A percentile compares a stretch with the other conserved stretches of the same genome.
These are phyloP conservation scores for Allantophomopsis cytisporea DNA, from an alignment of 2,329 filamentous ascomycete species.

Conservation along the genomic window DNA sequence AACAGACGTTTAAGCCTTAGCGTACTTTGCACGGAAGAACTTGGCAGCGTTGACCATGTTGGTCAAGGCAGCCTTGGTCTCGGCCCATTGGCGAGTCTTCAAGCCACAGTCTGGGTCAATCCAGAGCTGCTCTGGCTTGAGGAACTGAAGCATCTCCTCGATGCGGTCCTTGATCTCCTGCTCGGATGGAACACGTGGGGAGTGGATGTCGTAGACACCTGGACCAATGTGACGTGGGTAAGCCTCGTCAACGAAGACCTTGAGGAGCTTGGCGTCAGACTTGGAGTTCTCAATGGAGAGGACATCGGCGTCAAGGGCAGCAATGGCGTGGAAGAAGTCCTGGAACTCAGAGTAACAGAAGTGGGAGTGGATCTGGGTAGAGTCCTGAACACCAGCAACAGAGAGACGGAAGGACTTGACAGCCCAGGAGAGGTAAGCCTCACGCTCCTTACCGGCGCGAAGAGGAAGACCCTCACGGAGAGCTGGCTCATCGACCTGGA, in stretches of 20 bases:
- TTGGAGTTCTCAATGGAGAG: conserved; percentile 99
- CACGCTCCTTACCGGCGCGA: conserved; percentile 83
- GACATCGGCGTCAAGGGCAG: conserved; percentile 93
- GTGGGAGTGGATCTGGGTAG: conserved; percentile 98
- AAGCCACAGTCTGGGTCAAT: conserved; percentile 99
- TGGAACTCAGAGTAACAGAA: conserved; percentile 99
- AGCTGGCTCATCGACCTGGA: conserved; percentile 98
- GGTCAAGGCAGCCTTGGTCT: conserved; percentile 90
- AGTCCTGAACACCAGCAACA: conserved; percentile 84
- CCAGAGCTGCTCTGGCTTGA: conserved; percentile 98
- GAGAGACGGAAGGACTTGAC: conserved; percentile 97
- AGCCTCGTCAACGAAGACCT: conserved; percentile 94
- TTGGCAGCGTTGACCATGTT: conserved; percentile 99
- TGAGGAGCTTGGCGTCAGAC: conserved; percentile 97
- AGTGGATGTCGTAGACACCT: conserved; percentile 99
- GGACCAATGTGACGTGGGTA: conserved; percentile 98
- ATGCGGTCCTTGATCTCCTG: conserved; percentile 98
- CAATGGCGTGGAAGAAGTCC: conserved; percentile 99
- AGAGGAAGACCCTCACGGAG: conserved; percentile 99
- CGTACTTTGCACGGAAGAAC: conserved; percentile 84
- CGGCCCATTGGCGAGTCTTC: conserved; percentile 97
- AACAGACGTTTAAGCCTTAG: conserved; percentile 32
- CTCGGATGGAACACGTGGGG: conserved; percentile 89
- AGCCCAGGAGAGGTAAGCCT: conserved; percentile 94
- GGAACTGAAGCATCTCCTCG: conserved; percentile 93